Percentiles rank a stretch among this genome's conserved stretches.
Evolutionary conservation across 768 basidiomycete species (phyloP).

Genomic region (Coprinellus micaceus): DNA sequence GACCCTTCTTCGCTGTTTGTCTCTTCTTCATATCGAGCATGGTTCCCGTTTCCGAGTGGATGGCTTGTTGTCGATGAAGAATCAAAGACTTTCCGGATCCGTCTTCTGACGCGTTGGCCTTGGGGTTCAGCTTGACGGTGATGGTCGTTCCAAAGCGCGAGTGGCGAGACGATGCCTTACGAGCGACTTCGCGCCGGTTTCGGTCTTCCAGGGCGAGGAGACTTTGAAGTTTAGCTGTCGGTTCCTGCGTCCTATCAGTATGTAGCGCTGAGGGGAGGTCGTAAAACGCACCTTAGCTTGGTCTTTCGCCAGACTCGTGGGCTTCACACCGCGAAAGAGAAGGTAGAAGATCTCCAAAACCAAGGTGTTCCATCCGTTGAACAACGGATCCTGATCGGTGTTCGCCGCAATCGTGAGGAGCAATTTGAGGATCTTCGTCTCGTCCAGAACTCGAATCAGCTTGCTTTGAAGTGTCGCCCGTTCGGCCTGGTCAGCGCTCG

Average conservation of each 20-base stretch:
- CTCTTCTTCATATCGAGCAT: slow-evolving; percentile 72
- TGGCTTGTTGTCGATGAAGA: slow-evolving; percentile 81
- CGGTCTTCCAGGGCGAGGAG: slow-evolving; percentile 77
- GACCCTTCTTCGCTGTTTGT: slow-evolving; percentile 54
- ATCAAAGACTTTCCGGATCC: slow-evolving; percentile 62
- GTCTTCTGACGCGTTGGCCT: too few relatives aligned
- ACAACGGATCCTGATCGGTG: slow-evolving; percentile 67
- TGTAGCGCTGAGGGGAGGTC: slow-evolving; percentile 8
- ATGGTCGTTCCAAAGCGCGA: slow-evolving; percentile 97
- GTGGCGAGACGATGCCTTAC: slow-evolving; percentile 70
- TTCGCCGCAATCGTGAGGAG: slow-evolving; percentile 86
- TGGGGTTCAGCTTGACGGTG: slow-evolving; percentile 40
- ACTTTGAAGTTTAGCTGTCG: slow-evolving; percentile 61
- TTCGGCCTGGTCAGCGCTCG: slow-evolving; percentile 77
- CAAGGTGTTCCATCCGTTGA: slow-evolving; percentile 84
- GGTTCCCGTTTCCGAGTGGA: slow-evolving; percentile 60
- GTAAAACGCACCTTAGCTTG: slow-evolving; percentile 56
- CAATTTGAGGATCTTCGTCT: slow-evolving; percentile 71
- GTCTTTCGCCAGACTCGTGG: slow-evolving; percentile 51
- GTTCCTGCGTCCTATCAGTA: slow-evolving; percentile 45
- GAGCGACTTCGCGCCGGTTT: slow-evolving; percentile 51
- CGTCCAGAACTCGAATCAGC: slow-evolving; percentile 65
- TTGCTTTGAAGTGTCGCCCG: slow-evolving; percentile 74
- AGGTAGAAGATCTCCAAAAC: slow-evolving; percentile 93
- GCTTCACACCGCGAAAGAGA: slow-evolving; percentile 76